Evolutionary conservation across 2,329 filamentous ascomycete genomes (phyloP).

Genomic region (Madurella fahalii): DNA sequence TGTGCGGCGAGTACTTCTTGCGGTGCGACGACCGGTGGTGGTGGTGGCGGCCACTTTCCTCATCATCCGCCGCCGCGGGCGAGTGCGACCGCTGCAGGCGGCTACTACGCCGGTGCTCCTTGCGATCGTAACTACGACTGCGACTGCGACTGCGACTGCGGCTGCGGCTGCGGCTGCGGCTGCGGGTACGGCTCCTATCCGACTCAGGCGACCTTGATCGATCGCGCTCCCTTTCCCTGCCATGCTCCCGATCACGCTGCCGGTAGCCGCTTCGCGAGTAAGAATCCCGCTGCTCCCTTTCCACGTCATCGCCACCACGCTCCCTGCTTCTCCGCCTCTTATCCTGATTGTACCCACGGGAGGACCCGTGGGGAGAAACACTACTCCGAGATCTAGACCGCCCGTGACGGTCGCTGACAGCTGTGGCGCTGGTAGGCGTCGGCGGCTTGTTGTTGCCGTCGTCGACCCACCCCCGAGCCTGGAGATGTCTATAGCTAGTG

Average conservation of each 20-base stretch:
- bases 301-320: background rate
- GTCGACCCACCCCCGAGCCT: constrained; percentile 45
- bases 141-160: constrained; percentile 35
- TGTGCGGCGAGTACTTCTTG: constrained; percentile 36
- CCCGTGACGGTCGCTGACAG: constrained; percentile 28
- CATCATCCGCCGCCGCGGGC: constrained; percentile 39
- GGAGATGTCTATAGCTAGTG: constrained; percentile 66
- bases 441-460: constrained; percentile 36
- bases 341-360: constrained; percentile 26
- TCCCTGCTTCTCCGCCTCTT: constrained; percentile 15
- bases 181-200: constrained; percentile 23
- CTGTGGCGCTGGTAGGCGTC: constrained; percentile 30
- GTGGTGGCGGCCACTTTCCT: constrained; percentile 46
- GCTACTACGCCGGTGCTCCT: constrained; percentile 44
- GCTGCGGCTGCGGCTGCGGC: constrained; percentile 25
- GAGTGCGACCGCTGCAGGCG: constrained; percentile 54
- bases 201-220: background rate
- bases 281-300: background rate
- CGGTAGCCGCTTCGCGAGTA: constrained; percentile 3
- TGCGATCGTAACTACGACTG: constrained; percentile 43
- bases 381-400: constrained; percentile 41
- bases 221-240: constrained; percentile 10
- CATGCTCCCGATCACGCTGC: constrained; percentile 13
- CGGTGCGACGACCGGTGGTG: constrained; percentile 48
- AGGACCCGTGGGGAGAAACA: constrained; percentile 32